These are phyloP conservation scores for Saccharomycopsis synnaedendra DNA, from an alignment of 805 yeast species.

Conservation along the genomic window DNA sequence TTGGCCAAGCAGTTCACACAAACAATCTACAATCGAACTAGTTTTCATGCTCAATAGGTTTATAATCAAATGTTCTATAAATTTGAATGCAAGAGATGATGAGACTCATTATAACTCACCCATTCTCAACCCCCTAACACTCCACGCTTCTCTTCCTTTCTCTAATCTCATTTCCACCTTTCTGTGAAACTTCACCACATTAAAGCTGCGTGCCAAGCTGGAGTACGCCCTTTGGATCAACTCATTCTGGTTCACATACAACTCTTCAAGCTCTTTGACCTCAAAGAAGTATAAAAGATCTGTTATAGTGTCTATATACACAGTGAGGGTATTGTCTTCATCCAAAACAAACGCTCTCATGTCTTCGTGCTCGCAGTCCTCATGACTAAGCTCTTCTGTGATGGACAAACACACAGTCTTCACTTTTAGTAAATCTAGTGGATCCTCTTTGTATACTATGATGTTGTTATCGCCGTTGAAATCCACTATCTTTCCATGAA, in stretches of 20 bases:
- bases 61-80: too few relatives aligned
- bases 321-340: not conserved
- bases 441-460: not conserved
- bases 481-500: slow-evolving; percentile 5
- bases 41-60: too few relatives aligned
- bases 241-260: slow-evolving; percentile 9
- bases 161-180: not conserved
- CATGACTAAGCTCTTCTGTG: not conserved
- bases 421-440: not conserved
- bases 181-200: not conserved
- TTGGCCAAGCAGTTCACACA: too few relatives aligned
- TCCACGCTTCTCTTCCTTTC: not conserved
- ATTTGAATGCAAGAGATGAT: too few relatives aligned
- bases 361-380: not conserved
- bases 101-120: not conserved
- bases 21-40: too few relatives aligned
- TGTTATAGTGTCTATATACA: not conserved
- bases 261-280: slow-evolving; percentile 4
- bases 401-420: not conserved
- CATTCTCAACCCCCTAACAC: not conserved
- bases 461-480: not conserved
- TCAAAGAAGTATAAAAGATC: slow-evolving; percentile 6
- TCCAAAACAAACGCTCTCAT: not conserved
- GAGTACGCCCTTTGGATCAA: not conserved
- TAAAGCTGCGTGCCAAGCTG: not conserved